A percentile compares a stretch with the other conserved stretches of the same genome.
Conservation (phyloP, 2,329 filamentous ascomycete genomes). For the Fusarium multiceps region DNA sequence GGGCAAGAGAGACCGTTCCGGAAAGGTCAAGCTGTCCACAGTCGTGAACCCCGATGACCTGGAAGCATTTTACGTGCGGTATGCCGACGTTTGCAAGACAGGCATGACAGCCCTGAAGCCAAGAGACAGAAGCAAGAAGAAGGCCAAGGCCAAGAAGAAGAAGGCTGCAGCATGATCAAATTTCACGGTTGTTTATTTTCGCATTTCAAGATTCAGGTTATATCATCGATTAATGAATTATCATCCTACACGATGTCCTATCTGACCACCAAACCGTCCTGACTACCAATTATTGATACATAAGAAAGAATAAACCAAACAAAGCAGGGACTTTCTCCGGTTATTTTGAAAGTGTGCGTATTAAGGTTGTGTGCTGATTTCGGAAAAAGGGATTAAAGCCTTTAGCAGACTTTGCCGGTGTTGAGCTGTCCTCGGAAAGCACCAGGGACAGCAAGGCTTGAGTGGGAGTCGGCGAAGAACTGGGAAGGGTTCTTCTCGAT, state of each 20-base stretch:
- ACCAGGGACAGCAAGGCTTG: slow-evolving; percentile 59
- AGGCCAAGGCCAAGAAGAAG: slow-evolving; percentile 81
- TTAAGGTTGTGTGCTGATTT: not conserved
- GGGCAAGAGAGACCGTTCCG: slow-evolving; percentile 64
- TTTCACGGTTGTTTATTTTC: not conserved
- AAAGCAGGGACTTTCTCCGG: not conserved
- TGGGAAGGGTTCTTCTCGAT: slow-evolving; percentile 62
- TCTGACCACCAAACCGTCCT: slow-evolving; percentile 12
- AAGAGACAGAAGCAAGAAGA: slow-evolving; percentile 88
- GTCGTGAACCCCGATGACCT: slow-evolving; percentile 80
- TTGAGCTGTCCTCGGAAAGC: slow-evolving; percentile 63
- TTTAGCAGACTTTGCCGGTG: slow-evolving; percentile 32
- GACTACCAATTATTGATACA: slow-evolving; percentile 7
- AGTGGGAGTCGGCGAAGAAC: slow-evolving; percentile 67
- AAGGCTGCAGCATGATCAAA: slow-evolving; percentile 53
- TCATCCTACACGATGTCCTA: slow-evolving; percentile 19
- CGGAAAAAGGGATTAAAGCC: not conserved
- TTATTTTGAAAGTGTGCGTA: not conserved
- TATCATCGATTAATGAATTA: slow-evolving; percentile 37
- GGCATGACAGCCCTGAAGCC: slow-evolving; percentile 94
- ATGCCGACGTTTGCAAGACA: slow-evolving; percentile 90
- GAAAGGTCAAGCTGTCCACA: slow-evolving; percentile 82
- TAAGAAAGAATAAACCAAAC: slow-evolving; percentile 1
- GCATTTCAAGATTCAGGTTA: slow-evolving; percentile 1
- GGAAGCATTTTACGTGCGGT: slow-evolving; percentile 83